Base-by-base conservation (phyloP, 108 stramenopile species). In the Fistulifera pelliculosa region DNA sequence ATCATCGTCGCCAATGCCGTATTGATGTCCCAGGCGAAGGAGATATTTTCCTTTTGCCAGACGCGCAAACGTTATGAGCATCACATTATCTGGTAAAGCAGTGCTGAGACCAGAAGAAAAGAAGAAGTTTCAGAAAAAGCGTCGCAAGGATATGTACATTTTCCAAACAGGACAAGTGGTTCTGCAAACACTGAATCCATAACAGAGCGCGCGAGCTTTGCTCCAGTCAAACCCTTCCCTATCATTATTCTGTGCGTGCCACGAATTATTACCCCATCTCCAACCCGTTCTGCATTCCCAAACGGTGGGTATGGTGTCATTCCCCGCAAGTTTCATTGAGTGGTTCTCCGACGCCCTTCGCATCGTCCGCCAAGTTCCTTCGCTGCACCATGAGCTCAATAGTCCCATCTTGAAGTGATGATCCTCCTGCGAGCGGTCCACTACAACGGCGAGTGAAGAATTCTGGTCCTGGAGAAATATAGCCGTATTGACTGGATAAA, bases 351-450 rank as follows among this genome's bases (percentile, higher is more conserved):
- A 87, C 84, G 10, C 90, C 83, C 17, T 82, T 56, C 15, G 49
- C 35, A 66, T 94, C 89, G 57, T 94, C 91, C 31, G 49, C 63
- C 8, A 89, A 51, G 0, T 74, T 81, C 1, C 95, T 74, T 7
- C 97, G 79, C 40, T 96, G 94, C 8, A 95, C 92, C 97, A 98
- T 92, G 23, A 96, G 50, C 74, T 98, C 96, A 22, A 96, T 24
- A 12, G 74, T 49, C 0, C 97, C 97, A 61, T 85, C 76, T 19
- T 49, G 45, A 8, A 98, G 54, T 12, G 93, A 95, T 38, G 85
- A 66, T 16, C 83, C 94, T 23, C 93, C 96, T 94, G 93, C 8
- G 95, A 81, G 7, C 95, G 69, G 56, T 98, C 98, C 1, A 70
- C 76, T 27, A 92, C 41, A 7, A 96, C 62, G n/a, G 80, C 56